These are phyloP conservation scores for Aspergillus sparsus DNA, from an alignment of 495 filamentous ascomycete species.

Conservation along the genomic window DNA sequence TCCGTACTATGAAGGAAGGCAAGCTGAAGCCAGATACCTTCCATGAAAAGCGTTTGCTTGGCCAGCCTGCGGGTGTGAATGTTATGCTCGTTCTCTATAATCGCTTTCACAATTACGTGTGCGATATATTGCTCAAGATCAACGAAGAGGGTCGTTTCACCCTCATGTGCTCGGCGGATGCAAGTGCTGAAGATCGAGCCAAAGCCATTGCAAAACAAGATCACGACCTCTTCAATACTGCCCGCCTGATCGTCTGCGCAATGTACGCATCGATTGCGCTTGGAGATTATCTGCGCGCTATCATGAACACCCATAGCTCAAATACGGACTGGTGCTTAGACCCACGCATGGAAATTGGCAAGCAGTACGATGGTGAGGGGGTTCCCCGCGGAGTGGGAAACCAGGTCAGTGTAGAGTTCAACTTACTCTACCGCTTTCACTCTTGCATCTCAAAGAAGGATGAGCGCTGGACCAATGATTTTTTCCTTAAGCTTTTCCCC, in stretches of 20 bases:
- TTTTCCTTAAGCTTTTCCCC: constrained; percentile 51
- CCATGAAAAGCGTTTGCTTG: constrained; percentile 66
- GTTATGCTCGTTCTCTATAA: constrained; percentile 57
- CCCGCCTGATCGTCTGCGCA: constrained; percentile 29
- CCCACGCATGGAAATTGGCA: background rate
- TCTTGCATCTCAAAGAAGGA: constrained; percentile 60
- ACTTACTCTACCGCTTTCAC: constrained; percentile 72
- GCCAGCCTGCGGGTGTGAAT: constrained; percentile 70
- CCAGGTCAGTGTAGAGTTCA: constrained; percentile 56
- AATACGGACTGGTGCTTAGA: background rate
- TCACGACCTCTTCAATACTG: constrained; percentile 36
- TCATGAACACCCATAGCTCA: background rate
- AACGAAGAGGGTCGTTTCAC: constrained; percentile 53
- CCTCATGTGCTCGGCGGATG: background rate
- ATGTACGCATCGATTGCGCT: constrained; percentile 32
- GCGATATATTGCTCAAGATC: constrained; percentile 47
- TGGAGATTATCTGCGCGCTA: constrained; percentile 12
- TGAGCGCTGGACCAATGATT: constrained; percentile 62
- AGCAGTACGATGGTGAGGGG: background rate
- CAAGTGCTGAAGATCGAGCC: constrained; percentile 2
- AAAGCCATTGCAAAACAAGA: constrained; percentile 27
- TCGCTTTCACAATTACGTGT: constrained; percentile 48
- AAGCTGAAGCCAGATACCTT: constrained; percentile 74
- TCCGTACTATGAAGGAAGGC: constrained; percentile 69
- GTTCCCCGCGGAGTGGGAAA: background rate